These are phyloP conservation scores for Aethionema arabicum DNA, from an alignment of 345 rosid species.

Conservation along the genomic window DNA sequence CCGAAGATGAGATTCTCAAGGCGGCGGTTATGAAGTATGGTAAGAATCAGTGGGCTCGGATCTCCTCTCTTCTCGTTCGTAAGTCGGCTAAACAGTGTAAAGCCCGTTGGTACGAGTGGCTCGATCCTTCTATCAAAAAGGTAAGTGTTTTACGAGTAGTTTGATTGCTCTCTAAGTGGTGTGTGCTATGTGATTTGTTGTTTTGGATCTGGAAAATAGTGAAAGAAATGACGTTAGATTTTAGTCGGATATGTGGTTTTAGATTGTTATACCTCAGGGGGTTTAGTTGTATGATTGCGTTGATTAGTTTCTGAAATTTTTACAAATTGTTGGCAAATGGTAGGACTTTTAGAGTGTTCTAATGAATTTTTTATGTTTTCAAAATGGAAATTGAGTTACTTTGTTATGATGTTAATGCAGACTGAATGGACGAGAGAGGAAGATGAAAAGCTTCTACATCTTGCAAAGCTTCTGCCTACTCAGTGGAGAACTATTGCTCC, in stretches of 20 bases:
- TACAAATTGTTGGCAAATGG: background rate
- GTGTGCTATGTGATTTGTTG: background rate
- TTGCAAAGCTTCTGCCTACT: constrained; percentile 96
- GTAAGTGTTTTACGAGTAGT: constrained; percentile 32
- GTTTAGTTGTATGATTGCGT: background rate
- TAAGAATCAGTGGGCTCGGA: constrained; percentile 97
- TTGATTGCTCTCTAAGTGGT: constrained; percentile 10
- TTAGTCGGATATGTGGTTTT: constrained; percentile 15
- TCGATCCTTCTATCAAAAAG: constrained; percentile 98
- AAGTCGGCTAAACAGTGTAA: constrained; percentile 99
- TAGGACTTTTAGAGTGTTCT: background rate
- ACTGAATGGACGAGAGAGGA: constrained; percentile 99
- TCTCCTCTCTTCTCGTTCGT: constrained; percentile 95
- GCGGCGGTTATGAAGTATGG: constrained; percentile 99
- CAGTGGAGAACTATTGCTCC: constrained; percentile 99
- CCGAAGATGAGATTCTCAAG: constrained; percentile 98
- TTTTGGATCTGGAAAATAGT: constrained; percentile 12
- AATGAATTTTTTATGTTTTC: background rate
- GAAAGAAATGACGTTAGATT: background rate
- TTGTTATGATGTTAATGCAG: constrained; percentile 40
- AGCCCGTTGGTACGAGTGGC: constrained; percentile 99
- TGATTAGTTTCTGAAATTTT: constrained; percentile 1
- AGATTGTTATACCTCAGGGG: constrained; percentile 1
- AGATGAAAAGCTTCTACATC: constrained; percentile 98
- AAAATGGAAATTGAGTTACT: constrained; percentile 15